Evolutionary conservation across 139 green algal genomes (phyloP).

Genomic region (Pycnococcus provasolii): DNA sequence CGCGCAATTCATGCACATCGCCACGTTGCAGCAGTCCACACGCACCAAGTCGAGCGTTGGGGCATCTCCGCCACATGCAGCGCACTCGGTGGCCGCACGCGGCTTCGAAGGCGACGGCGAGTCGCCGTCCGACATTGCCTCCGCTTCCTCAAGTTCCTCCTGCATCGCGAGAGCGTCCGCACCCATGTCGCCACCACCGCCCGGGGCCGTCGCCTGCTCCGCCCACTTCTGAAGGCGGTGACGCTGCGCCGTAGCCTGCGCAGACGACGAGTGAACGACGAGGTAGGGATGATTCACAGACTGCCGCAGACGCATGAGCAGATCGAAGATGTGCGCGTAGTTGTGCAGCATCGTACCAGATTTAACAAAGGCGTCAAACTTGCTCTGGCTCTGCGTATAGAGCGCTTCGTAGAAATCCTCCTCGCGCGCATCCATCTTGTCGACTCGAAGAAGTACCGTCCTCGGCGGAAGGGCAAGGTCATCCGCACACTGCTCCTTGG

Average conservation of each 20-base stretch:
- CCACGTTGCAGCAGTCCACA: too few species aligned
- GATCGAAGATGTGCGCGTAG: slow-evolving; percentile 83
- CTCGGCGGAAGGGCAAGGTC: slow-evolving; percentile 77
- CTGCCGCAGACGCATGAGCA: slow-evolving; percentile 73
- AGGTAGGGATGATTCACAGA: slow-evolving; percentile 81
- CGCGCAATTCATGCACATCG: too few species aligned
- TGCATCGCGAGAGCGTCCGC: neutral
- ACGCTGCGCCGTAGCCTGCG: neutral
- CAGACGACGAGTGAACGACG: slow-evolving; percentile 55
- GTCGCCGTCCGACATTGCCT: neutral
- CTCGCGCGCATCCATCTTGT: slow-evolving; percentile 45
- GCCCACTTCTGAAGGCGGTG: neutral
- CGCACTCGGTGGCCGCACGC: too few species aligned
- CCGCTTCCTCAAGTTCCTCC: neutral
- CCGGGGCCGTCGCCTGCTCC: neutral
- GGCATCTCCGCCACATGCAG: too few species aligned
- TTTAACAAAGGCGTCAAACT: slow-evolving; percentile 40
- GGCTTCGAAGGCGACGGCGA: too few species aligned
- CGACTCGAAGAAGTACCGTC: slow-evolving; percentile 18
- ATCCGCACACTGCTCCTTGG: slow-evolving; percentile 81
- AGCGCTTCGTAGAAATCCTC: slow-evolving; percentile 85
- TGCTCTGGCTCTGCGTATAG: slow-evolving; percentile 71
- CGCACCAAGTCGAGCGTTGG: too few species aligned
- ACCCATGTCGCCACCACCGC: neutral
- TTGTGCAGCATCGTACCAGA: slow-evolving; percentile 40